phyloP scores from a whole-genome alignment of 2,329 filamentous ascomycete species.

The Alternaria ventricosa region DNA sequence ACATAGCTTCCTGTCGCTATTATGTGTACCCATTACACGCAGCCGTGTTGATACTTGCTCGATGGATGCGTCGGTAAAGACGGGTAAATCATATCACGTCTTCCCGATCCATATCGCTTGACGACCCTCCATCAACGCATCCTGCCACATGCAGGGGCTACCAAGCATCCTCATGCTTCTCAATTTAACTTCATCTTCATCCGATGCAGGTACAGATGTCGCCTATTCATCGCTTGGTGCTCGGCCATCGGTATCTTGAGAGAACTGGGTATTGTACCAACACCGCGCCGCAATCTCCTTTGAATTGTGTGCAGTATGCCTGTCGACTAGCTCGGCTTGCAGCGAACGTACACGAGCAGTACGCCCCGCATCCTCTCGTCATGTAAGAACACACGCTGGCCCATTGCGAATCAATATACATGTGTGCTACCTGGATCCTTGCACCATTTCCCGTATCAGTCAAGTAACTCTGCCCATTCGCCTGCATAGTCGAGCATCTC shows the following conservation, averaged over 20 bases:
- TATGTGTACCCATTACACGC: slow-evolving; percentile 2
- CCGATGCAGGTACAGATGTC: slow-evolving; percentile 23
- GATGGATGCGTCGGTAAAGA: slow-evolving; percentile 10
- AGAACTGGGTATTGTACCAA: slow-evolving; percentile 2
- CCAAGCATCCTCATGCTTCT: slow-evolving; percentile 3
- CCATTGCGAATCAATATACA: slow-evolving; percentile 6
- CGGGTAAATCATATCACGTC: slow-evolving; percentile 12
- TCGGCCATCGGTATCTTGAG: background rate
- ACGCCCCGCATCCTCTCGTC: slow-evolving; percentile 2
- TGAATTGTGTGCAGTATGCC: background rate
- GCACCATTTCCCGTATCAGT: slow-evolving; percentile 14
- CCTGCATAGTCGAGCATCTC: background rate
- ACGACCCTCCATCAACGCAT: background rate
- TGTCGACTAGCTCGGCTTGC: slow-evolving; percentile 1
- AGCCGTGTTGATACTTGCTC: background rate
- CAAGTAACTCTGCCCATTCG: slow-evolving; percentile 6
- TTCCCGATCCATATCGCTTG: slow-evolving; percentile 6
- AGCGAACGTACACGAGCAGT: background rate
- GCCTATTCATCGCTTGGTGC: background rate
- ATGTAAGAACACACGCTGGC: slow-evolving; percentile 19
- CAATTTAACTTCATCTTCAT: slow-evolving; percentile 12
- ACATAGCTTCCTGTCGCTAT: slow-evolving; percentile 9
- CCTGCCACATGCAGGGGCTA: slow-evolving; percentile 17
- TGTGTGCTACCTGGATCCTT: slow-evolving; percentile 15
- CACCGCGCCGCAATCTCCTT: slow-evolving; percentile 6